Conservation (phyloP, 2,329 filamentous ascomycete species). For the Arthrobotrys conoides region DNA sequence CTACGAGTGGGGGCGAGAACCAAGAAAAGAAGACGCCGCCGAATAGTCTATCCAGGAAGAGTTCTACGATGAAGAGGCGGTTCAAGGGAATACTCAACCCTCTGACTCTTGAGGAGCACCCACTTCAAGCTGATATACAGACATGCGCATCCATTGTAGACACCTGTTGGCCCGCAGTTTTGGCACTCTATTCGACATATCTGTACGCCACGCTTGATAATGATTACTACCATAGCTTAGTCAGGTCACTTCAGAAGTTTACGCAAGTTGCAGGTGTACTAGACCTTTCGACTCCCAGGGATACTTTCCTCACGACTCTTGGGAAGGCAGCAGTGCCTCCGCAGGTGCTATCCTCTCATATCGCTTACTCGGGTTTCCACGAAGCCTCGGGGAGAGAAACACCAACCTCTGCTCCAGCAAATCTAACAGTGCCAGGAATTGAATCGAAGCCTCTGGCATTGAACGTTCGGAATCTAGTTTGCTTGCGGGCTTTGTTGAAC, state of each 20-base stretch:
- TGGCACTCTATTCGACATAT: constrained; percentile 96
- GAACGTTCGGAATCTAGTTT: constrained; percentile 90
- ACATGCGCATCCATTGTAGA: constrained; percentile 87
- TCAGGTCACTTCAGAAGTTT: constrained; percentile 93
- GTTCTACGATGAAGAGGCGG: constrained; percentile 68
- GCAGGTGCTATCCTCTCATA: constrained; percentile 72
- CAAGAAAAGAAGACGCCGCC: constrained; percentile 62
- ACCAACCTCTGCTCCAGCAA: constrained; percentile 51
- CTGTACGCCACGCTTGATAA: constrained; percentile 91
- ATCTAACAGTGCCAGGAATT: constrained; percentile 20
- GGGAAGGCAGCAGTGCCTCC: constrained; percentile 93
- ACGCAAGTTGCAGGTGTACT: constrained; percentile 93
- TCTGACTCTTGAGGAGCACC: constrained; percentile 79
- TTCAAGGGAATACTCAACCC: constrained; percentile 88
- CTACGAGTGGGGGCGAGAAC: constrained; percentile 59
- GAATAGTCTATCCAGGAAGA: constrained; percentile 62
- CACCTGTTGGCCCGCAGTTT: constrained; percentile 93
- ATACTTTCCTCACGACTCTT: constrained; percentile 93
- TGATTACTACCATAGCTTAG: constrained; percentile 92
- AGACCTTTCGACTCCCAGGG: constrained; percentile 85
- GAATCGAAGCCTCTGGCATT: constrained; percentile 71
- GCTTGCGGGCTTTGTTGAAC: constrained; percentile 91
- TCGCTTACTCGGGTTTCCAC: constrained; percentile 65
- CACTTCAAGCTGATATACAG: constrained; percentile 78
- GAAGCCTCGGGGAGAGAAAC: constrained; percentile 63